Conservation (phyloP, 805 yeast species). For the Ogataea salicorniae region DNA sequence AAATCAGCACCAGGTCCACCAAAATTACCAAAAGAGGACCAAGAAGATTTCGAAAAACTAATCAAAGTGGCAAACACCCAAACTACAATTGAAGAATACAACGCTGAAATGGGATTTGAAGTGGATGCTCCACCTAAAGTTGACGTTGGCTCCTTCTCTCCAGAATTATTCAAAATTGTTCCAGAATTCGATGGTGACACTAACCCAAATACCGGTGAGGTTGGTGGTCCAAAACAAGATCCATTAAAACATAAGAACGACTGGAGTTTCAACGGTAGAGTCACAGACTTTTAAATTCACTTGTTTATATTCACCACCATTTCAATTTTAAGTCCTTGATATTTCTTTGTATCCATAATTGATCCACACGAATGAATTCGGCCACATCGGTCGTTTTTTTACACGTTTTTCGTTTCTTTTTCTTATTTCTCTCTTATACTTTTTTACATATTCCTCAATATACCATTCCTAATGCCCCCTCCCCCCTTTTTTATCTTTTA, state of each 20-base stretch:
- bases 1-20: slow-evolving; percentile 52
- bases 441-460: background rate
- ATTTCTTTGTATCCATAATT: no score
- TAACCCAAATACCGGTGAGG: slow-evolving; percentile 92
- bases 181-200: slow-evolving; percentile 95
- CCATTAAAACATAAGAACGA: slow-evolving; percentile 82
- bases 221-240: slow-evolving; percentile 97
- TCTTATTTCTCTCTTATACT: background rate
- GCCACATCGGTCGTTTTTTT: background rate
- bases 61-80: slow-evolving; percentile 78
- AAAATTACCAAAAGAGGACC: slow-evolving; percentile 70
- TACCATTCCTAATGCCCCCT: background rate
- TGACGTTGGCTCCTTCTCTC: slow-evolving; percentile 61
- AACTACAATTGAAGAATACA: slow-evolving; percentile 71
- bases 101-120: slow-evolving; percentile 30
- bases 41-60: slow-evolving; percentile 85
- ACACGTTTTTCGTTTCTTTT: background rate
- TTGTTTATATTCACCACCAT: no score
- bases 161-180: slow-evolving; percentile 67
- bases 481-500: background rate
- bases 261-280: slow-evolving; percentile 94
- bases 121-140: slow-evolving; percentile 31
- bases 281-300: slow-evolving; percentile 70
- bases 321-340: no score
- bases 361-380: background rate